A percentile compares a stretch with the other conserved stretches of the same genome.
Conservation (phyloP, 441 rosid genomes). For the Aquilaria agallochum region DNA sequence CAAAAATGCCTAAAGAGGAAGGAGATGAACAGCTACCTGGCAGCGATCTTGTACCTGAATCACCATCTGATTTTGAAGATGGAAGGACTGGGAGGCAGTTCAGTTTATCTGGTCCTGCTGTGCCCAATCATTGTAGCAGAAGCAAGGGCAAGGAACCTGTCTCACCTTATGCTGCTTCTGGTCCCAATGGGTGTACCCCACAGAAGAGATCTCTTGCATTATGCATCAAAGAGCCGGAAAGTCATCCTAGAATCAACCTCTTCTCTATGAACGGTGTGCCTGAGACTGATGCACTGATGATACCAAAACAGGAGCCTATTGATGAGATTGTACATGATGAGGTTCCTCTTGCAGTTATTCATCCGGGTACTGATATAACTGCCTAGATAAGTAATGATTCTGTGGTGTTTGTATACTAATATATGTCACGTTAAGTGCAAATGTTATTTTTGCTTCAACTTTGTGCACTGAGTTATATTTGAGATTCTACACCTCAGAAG, state of each 20-base stretch:
- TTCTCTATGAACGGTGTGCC: slow-evolving; percentile 22
- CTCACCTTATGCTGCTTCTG: slow-evolving; percentile 21
- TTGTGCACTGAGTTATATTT: too few relatives aligned
- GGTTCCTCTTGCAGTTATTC: slow-evolving; percentile 42
- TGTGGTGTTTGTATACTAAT: too few relatives aligned
- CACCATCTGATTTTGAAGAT: slow-evolving; percentile 9
- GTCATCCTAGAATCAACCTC: slow-evolving; percentile 14
- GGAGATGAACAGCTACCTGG: slow-evolving; percentile 19
- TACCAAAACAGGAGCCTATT: slow-evolving; percentile 63
- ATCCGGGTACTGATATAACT: slow-evolving; percentile 38
- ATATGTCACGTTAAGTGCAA: too few relatives aligned
- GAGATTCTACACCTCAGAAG: too few relatives aligned
- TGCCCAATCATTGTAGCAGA: slow-evolving; percentile 13
- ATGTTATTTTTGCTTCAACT: too few relatives aligned
- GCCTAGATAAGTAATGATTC: too few relatives aligned
- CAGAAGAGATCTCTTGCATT: slow-evolving; percentile 23
- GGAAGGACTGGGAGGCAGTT: slow-evolving; percentile 11
- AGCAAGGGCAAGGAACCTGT: slow-evolving; percentile 49
- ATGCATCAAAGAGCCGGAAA: slow-evolving; percentile 22
- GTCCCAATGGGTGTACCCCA: slow-evolving; percentile 17
- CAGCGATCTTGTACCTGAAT: too few relatives aligned
- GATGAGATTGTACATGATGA: slow-evolving; percentile 37
- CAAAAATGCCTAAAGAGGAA: slow-evolving; percentile 32
- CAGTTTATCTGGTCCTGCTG: slow-evolving; percentile 9
- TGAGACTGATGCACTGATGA: slow-evolving; percentile 25